These are phyloP conservation scores for Colletotrichum sp. DNA, from an alignment of 2,329 filamentous ascomycete species.

Conservation along the genomic window DNA sequence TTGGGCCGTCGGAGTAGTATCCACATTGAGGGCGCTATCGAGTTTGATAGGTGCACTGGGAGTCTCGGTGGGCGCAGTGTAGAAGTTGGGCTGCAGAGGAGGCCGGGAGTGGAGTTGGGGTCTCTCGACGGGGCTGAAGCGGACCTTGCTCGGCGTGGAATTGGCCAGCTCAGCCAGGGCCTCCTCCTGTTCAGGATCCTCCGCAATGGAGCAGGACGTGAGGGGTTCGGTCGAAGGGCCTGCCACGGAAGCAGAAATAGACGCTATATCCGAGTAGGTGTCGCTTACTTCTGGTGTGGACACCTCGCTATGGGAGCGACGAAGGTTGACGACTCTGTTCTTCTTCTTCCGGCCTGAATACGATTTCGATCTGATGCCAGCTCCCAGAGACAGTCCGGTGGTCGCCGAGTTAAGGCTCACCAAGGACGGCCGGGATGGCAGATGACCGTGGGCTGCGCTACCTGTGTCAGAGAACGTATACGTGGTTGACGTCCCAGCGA, in stretches of 20 bases:
- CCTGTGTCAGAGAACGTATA: slow-evolving; percentile 77
- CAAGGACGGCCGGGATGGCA: slow-evolving; percentile 72
- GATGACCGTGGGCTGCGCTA: slow-evolving; percentile 64
- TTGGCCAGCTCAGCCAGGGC: slow-evolving; percentile 20
- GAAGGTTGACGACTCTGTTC: slow-evolving; percentile 80
- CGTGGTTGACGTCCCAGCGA: slow-evolving; percentile 62
- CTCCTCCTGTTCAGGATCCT: slow-evolving; percentile 60
- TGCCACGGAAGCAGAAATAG: slow-evolving; percentile 59
- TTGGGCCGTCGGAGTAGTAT: slow-evolving; percentile 20
- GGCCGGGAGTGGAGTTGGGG: slow-evolving; percentile 31
- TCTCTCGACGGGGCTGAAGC: slow-evolving; percentile 39
- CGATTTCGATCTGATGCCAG: slow-evolving; percentile 61
- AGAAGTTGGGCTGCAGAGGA: slow-evolving; percentile 37
- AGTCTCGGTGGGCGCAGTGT: slow-evolving; percentile 25
- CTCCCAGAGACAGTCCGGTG: slow-evolving; percentile 67
- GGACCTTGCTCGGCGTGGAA: slow-evolving; percentile 40
- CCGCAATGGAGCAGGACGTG: slow-evolving; percentile 59
- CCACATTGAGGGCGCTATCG: slow-evolving; percentile 5
- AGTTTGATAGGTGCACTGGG: slow-evolving; percentile 14
- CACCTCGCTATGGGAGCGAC: slow-evolving; percentile 62
- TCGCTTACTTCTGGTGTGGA: slow-evolving; percentile 57
- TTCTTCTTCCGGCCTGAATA: slow-evolving; percentile 77
- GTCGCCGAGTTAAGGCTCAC: slow-evolving; percentile 65
- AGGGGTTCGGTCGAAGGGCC: slow-evolving; percentile 67
- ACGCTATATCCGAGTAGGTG: slow-evolving; percentile 46